phyloP scores from a whole-genome alignment of 257 asterid genomes.

The Przewalskia tangutica region DNA sequence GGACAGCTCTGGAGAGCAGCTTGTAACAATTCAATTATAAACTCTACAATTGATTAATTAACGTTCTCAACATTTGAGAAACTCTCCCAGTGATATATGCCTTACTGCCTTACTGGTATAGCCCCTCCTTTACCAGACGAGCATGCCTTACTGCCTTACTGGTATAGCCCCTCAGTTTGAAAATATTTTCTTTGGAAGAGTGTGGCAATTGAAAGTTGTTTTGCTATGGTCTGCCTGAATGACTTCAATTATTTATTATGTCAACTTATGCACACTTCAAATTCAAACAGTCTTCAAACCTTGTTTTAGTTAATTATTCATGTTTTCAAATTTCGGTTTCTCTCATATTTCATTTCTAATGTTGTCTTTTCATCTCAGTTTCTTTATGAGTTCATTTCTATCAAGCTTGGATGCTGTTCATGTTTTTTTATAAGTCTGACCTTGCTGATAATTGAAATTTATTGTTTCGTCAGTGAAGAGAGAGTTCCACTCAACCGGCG shows the following conservation, averaged over 20 bases:
- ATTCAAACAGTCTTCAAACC: neutral
- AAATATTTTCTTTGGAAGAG: neutral
- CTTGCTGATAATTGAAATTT: neutral
- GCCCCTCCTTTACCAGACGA: neutral
- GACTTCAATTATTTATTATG: neutral
- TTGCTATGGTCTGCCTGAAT: neutral
- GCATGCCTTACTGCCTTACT: neutral
- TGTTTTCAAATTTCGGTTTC: neutral
- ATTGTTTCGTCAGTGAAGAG: constrained; percentile 32
- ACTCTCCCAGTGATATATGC: neutral
- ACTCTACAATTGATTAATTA: neutral
- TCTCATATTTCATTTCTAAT: neutral
- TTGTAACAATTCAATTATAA: neutral
- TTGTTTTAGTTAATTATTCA: neutral
- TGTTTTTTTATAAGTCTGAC: neutral
- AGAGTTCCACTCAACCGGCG: constrained; percentile 63
- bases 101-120: neutral
- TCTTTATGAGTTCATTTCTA: neutral
- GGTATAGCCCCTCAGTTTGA: neutral
- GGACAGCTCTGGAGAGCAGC: neutral
- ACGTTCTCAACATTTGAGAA: neutral
- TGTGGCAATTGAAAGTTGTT: neutral
- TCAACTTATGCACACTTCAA: neutral
- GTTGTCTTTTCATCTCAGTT: neutral
- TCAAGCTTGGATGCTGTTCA: neutral